Evolutionary conservation across 1,139 yeast species (phyloP).

Genomic region (Zhuliangozyma parablackwelliae): DNA sequence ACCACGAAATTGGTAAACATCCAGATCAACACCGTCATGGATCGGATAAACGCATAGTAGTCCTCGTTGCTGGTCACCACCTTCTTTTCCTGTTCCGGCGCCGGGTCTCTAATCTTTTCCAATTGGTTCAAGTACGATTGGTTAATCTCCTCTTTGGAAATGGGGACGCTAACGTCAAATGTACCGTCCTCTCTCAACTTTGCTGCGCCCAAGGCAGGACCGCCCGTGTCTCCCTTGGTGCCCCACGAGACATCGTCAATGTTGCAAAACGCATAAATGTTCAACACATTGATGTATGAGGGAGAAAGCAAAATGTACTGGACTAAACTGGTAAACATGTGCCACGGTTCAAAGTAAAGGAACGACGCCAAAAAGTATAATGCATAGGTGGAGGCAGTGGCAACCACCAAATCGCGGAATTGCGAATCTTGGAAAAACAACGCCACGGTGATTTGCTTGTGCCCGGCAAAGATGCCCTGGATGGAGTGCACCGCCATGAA

Average conservation of each 20-base stretch:
- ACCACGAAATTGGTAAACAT: slow-evolving; percentile 68
- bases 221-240: slow-evolving; percentile 47
- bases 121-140: slow-evolving; percentile 58
- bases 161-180: slow-evolving; percentile 68
- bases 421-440: slow-evolving; percentile 39
- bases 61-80: slow-evolving; percentile 49
- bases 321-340: slow-evolving; percentile 46
- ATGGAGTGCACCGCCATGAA: slow-evolving; percentile 46
- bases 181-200: slow-evolving; percentile 65
- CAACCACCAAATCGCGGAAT: slow-evolving; percentile 47
- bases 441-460: slow-evolving; percentile 31
- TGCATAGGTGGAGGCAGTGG: slow-evolving; percentile 44
- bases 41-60: slow-evolving; percentile 75
- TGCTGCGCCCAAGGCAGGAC: slow-evolving; percentile 47
- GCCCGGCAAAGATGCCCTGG: slow-evolving; percentile 27
- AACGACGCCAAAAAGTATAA: slow-evolving; percentile 45
- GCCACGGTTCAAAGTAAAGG: slow-evolving; percentile 49
- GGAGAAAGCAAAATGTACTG: slow-evolving; percentile 47
- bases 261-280: slow-evolving; percentile 48
- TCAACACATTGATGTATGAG: slow-evolving; percentile 44
- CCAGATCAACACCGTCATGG: slow-evolving; percentile 79
- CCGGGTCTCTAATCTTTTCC: slow-evolving; percentile 52
- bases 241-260: slow-evolving; percentile 52
- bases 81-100: slow-evolving; percentile 24
- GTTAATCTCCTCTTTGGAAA: slow-evolving; percentile 55